Conservation (phyloP, 345 rosid species). For the Gossypium longicalyx region DNA sequence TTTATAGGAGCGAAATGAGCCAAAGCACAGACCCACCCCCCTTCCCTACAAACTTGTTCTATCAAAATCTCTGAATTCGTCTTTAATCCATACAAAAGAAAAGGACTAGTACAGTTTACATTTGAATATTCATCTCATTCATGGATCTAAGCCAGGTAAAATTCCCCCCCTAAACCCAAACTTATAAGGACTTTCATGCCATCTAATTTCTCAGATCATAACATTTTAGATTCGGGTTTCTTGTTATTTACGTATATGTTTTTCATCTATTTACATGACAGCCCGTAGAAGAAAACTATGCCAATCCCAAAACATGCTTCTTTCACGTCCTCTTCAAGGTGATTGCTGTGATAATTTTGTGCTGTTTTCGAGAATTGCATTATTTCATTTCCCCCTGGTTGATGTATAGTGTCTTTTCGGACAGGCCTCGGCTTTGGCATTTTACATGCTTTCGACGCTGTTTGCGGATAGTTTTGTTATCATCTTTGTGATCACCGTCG, state of each 20-base stretch:
- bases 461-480: constrained; percentile 41
- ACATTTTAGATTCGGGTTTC: neutral
- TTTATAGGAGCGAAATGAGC: neutral
- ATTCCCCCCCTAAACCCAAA: neutral
- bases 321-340: constrained; percentile 45
- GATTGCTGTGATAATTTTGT: neutral
- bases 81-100: neutral
- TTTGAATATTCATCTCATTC: neutral
- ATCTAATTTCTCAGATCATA: neutral
- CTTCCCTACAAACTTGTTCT: neutral
- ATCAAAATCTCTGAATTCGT: neutral
- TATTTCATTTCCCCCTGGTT: neutral
- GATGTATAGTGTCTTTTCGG: neutral
- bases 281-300: constrained; percentile 43
- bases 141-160: constrained; percentile 21
- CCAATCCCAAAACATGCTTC: constrained; percentile 44
- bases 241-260: neutral
- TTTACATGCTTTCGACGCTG: constrained; percentile 42
- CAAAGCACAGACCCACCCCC: neutral
- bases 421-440: constrained; percentile 45
- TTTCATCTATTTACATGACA: constrained; percentile 12
- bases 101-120: neutral
- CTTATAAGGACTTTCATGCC: neutral
- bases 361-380: neutral
- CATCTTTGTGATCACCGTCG: constrained; percentile 43